phyloP scores from a whole-genome alignment of 176 grass and related monocot species.

The Aegilops umbellulata region DNA sequence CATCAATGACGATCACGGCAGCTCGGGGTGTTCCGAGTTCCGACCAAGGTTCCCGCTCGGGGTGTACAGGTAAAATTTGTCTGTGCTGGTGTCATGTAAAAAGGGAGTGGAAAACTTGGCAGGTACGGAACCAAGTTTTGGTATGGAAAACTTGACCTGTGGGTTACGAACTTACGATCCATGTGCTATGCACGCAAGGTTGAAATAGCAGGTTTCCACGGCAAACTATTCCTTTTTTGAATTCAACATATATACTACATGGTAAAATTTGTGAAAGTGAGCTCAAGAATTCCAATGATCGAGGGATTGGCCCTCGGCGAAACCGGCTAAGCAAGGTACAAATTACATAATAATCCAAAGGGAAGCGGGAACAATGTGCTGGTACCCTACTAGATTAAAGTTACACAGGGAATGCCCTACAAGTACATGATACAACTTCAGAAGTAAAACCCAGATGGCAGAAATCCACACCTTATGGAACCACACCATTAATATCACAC shows the following conservation, averaged over 20 bases:
- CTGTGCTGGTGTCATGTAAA: too few species aligned
- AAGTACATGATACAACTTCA: slow-evolving; percentile 7
- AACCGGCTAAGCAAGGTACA: neutral
- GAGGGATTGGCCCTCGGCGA: neutral
- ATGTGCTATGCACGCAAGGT: neutral
- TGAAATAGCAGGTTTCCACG: neutral
- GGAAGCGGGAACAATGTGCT: neutral
- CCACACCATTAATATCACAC: neutral
- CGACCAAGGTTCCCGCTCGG: too few species aligned
- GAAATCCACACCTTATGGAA: neutral
- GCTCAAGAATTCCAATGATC: neutral
- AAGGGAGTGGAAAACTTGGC: neutral
- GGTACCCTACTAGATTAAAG: neutral
- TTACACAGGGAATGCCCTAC: neutral
- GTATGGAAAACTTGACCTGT: neutral
- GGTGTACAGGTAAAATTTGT: neutral
- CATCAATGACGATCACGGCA: neutral
- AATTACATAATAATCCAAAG: neutral
- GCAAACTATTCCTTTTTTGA: neutral
- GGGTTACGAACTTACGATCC: neutral
- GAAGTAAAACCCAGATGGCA: neutral
- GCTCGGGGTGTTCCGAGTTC: too few species aligned
- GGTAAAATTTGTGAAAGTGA: neutral
- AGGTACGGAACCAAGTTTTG: neutral
- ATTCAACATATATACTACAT: neutral